Percentiles rank a stretch among this genome's conserved stretches.
Evolutionary conservation across 1,284 basidiomycete species (phyloP).

Genomic region (Tilletia indica): DNA sequence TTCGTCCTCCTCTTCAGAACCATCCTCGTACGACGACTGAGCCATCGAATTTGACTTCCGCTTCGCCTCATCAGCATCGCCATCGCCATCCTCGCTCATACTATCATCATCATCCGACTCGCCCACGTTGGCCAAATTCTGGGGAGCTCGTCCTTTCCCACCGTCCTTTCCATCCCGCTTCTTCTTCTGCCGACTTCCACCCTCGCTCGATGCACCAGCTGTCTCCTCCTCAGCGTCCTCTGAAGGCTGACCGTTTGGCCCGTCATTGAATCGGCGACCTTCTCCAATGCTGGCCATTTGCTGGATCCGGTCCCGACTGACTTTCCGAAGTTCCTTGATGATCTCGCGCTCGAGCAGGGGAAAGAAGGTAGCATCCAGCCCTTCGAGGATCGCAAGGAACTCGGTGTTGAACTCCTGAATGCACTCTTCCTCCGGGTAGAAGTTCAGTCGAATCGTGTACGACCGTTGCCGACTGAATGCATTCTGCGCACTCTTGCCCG

Average conservation of each 20-base stretch:
- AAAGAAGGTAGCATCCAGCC: slow-evolving; percentile 76
- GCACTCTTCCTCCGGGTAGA: slow-evolving; percentile 87
- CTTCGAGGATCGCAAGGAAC: slow-evolving; percentile 70
- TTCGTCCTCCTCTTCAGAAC: slow-evolving; percentile 55
- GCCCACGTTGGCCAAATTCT: slow-evolving; percentile 26
- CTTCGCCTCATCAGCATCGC: slow-evolving; percentile 72
- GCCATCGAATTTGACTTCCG: slow-evolving; percentile 65
- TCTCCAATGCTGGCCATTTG: slow-evolving; percentile 79
- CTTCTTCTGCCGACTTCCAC: slow-evolving; percentile 10
- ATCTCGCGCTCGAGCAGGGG: slow-evolving; percentile 83
- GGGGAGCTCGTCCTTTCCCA: neutral
- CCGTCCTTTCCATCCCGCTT: neutral
- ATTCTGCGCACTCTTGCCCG: slow-evolving; percentile 64
- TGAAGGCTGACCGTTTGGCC: slow-evolving; percentile 54
- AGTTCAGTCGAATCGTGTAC: slow-evolving; percentile 77
- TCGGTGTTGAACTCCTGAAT: slow-evolving; percentile 78
- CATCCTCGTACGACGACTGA: slow-evolving; percentile 69
- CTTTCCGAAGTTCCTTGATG: slow-evolving; percentile 77
- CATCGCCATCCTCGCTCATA: slow-evolving; percentile 62
- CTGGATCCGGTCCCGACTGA: slow-evolving; percentile 74
- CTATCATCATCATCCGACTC: slow-evolving; percentile 44
- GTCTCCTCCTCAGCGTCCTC: slow-evolving; percentile 66
- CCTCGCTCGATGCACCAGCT: slow-evolving; percentile 24
- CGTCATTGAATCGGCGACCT: slow-evolving; percentile 63
- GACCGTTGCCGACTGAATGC: slow-evolving; percentile 68